These are phyloP conservation scores for Talaromyces wortmannii DNA, from an alignment of 495 filamentous ascomycete species.

Conservation along the genomic window DNA sequence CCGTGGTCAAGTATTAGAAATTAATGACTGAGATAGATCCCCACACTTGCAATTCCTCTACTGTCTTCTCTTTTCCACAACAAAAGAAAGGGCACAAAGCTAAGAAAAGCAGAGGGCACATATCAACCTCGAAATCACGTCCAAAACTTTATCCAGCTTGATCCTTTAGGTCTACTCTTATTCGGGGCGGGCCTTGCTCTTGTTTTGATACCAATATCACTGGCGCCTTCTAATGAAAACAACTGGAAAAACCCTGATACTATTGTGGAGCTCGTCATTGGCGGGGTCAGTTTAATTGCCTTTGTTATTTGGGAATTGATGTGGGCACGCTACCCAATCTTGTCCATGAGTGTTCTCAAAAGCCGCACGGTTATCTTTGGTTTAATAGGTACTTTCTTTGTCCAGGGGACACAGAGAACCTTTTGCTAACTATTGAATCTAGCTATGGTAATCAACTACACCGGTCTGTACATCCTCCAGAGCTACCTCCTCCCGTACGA, in stretches of 20 bases:
- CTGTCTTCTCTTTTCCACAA: background rate
- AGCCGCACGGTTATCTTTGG: slow-evolving; percentile 1
- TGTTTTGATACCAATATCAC: slow-evolving; percentile 2
- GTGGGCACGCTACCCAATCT: slow-evolving; percentile 1
- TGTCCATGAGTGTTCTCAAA: background rate
- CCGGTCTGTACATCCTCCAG: background rate
- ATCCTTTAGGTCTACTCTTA: background rate
- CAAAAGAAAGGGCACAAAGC: slow-evolving; percentile 1
- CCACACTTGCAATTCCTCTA: background rate
- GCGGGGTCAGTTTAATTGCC: background rate
- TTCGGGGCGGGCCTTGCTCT: background rate
- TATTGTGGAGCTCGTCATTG: background rate
- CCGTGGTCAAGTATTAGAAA: background rate
- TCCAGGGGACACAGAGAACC: background rate
- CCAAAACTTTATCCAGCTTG: slow-evolving; percentile 1
- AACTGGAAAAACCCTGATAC: background rate
- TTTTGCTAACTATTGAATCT: background rate
- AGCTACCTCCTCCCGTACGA: slow-evolving; percentile 2
- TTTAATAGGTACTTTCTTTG: background rate
- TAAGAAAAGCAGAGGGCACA: slow-evolving; percentile 1
- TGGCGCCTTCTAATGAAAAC: background rate
- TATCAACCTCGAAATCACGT: slow-evolving; percentile 1
- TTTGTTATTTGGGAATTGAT: background rate
- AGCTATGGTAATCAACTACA: slow-evolving; percentile 2
- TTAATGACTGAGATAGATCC: background rate